Conservation (phyloP, 169 alveolate genomes). For the Amoebophrya sp. region DNA sequence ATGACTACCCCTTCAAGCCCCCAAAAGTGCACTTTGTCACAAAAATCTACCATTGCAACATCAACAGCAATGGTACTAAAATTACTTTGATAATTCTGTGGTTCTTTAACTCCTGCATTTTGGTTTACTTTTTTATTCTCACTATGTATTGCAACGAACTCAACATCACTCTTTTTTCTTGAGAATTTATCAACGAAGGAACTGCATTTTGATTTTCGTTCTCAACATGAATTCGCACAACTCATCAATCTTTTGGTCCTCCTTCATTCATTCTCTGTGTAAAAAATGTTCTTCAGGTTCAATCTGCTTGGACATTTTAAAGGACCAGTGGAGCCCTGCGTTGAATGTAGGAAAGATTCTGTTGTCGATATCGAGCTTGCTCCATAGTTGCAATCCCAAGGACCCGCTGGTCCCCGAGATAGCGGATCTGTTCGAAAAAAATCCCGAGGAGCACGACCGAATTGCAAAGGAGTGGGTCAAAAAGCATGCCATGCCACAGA, state of each 20-base stretch:
- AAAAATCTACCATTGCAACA: conserved; percentile 93
- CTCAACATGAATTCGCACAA: too few species aligned
- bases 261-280: too few species aligned
- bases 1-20: conserved; percentile 97
- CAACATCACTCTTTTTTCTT: conserved; percentile 79
- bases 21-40: conserved; percentile 93
- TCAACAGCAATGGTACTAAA: conserved; percentile 89
- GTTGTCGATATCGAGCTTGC: conserved; percentile 84
- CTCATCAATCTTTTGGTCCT: too few species aligned
- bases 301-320: conserved; percentile 91
- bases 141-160: too few species aligned
- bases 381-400: conserved; percentile 93
- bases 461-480: background rate
- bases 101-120: background rate
- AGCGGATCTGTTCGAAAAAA: conserved; percentile 87
- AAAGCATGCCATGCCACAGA: background rate
- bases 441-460: conserved; percentile 74
- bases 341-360: conserved; percentile 89
- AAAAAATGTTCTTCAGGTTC: too few species aligned
- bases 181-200: conserved; percentile 91
- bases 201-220: conserved; percentile 63
- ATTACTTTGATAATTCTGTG: conserved; percentile 73
- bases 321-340: conserved; percentile 97
- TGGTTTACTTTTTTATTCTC: too few species aligned
- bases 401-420: conserved; percentile 97